These are phyloP conservation scores for Pyrenula aspistea DNA, from an alignment of 495 filamentous ascomycete species.

Conservation along the genomic window DNA sequence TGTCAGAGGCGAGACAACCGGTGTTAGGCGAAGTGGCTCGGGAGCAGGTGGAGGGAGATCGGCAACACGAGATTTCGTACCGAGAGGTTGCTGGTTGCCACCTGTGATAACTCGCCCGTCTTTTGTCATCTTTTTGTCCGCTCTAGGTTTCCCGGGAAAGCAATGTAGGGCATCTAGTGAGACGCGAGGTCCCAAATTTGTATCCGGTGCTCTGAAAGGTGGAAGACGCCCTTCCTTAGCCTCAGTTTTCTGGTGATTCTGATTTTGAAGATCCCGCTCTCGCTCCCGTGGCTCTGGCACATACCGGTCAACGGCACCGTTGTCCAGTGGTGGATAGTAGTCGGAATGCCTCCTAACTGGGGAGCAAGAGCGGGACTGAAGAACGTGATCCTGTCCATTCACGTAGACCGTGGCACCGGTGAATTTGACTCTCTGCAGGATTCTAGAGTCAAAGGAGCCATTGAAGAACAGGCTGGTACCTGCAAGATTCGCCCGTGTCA, in stretches of 20 bases:
- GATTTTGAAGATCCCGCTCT: neutral
- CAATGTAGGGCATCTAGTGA: neutral
- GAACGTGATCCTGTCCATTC: neutral
- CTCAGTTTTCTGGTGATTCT: no score
- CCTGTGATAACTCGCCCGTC: neutral
- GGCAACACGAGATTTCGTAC: neutral
- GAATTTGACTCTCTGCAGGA: neutral
- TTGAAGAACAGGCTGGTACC: constrained; percentile 1
- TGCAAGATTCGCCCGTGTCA: neutral
- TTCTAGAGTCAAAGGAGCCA: neutral
- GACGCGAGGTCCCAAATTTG: no score
- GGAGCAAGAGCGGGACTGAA: neutral
- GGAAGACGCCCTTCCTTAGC: no score
- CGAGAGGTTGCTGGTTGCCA: neutral
- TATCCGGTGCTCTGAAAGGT: no score
- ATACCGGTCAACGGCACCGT: neutral
- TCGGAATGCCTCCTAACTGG: neutral
- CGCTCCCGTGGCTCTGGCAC: neutral
- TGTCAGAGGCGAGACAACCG: neutral
- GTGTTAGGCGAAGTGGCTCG: neutral
- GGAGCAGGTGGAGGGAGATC: neutral
- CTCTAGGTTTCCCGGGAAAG: neutral
- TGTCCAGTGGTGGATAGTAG: neutral
- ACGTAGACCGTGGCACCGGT: neutral
- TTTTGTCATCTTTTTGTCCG: neutral